Conservation (phyloP, 441 rosid genomes). For the Mallotus repandus region DNA sequence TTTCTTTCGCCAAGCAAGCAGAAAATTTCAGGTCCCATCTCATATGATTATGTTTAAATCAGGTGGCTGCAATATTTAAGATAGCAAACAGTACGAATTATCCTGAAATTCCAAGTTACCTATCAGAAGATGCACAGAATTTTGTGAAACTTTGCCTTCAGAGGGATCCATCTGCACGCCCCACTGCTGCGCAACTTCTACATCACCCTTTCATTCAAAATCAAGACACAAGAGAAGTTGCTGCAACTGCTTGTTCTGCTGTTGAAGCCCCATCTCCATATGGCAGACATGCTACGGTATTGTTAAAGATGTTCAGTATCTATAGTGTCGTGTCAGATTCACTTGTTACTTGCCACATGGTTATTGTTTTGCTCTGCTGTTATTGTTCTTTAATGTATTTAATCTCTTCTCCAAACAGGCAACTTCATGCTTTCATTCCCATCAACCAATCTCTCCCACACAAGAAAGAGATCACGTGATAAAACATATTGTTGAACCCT, state of each 20-base stretch:
- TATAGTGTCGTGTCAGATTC: too few relatives aligned
- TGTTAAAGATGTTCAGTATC: too few relatives aligned
- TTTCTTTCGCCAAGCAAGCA: background rate
- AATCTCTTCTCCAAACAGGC: background rate
- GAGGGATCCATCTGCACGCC: constrained; percentile 40
- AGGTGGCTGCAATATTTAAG: constrained; percentile 48
- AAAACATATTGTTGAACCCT: background rate
- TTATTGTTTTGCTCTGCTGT: background rate
- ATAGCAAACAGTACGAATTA: constrained; percentile 33
- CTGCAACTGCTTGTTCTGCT: constrained; percentile 1
- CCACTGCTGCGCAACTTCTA: constrained; percentile 35
- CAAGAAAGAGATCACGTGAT: background rate
- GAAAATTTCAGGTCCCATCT: background rate
- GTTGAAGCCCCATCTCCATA: background rate
- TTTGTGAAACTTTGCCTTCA: constrained; percentile 38
- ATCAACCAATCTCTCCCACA: background rate
- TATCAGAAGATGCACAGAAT: constrained; percentile 32
- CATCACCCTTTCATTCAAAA: constrained; percentile 38
- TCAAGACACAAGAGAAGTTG: constrained; percentile 14
- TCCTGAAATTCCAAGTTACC: constrained; percentile 38
- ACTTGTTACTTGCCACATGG: too few relatives aligned
- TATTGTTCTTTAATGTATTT: background rate
- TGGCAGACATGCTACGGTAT: constrained; percentile 6
- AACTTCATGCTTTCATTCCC: constrained; percentile 1
- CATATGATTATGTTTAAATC: constrained; percentile 5